Base-by-base conservation (phyloP, 2,329 filamentous ascomycete genomes). In the Fusarium phyllophilum region DNA sequence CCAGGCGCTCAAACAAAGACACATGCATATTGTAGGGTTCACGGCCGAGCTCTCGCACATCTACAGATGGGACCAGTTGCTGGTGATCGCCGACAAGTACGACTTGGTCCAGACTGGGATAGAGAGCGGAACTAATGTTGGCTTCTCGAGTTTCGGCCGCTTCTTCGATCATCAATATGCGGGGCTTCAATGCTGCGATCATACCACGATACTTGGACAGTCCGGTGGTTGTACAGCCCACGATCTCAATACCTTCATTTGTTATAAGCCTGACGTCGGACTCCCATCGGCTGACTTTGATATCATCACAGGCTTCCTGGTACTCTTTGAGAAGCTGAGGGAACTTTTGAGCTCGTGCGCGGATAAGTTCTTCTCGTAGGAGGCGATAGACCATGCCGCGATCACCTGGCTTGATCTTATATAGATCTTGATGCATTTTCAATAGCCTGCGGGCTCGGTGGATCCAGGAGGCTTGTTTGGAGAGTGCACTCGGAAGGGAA, bases 1-100 rank as follows among this genome's bases (percentile, higher is more conserved):
- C 88, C 20, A 97, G 85, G 3, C 94, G 88, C 82, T 97, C 93
- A 75, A 97, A 97, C 76, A 97, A 87, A 0, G 94, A 96, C 1
- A 94, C 83, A 38, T 93, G 89, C 41, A 96, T 85, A 72, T 89
- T 87, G 79, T 89, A 94, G 0, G 92, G 92, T 0, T 86, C 80
- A 0, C 84, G 82, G 41, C 88, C 88, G 3, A 95, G 86, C 4
- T 88, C 86, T 5, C 82, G 83, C 2, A 93, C 85, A 49, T 92
- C 88, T 64, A 91, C 93, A 51, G 91, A 89, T 0, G 91, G 94
- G 15, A 91, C 89, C 5, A 97, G 85, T 78, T 97, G 94, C 80
- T 94, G 89, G 75, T 97, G 94, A 77, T 97, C 94, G 2, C 94
- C 94, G 1, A 97, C 85, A 1, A 90, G 81, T 9, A 89, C 83